Conservation (phyloP, 768 basidiomycete genomes). For the Leccinum sublutescens region DNA sequence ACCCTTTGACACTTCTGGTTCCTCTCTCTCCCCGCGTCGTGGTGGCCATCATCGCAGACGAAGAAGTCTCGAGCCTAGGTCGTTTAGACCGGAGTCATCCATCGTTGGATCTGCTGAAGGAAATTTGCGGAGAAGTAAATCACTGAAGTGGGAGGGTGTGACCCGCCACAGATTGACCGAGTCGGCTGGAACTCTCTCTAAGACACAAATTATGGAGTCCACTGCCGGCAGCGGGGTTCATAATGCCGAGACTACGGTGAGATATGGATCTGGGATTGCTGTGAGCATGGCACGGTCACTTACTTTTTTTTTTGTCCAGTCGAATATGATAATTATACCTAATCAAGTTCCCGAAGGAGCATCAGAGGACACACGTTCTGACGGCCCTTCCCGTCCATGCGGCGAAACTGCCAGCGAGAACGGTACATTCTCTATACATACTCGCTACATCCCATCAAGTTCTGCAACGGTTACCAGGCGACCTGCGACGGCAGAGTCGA, state of each 20-base stretch:
- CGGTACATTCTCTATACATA: background rate
- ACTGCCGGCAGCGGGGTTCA: background rate
- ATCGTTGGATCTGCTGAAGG: background rate
- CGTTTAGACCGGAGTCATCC: background rate
- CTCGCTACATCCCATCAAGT: background rate
- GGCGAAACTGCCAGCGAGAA: background rate
- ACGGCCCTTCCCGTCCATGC: background rate
- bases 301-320: constrained; percentile 4
- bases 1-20: background rate
- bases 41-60: constrained; percentile 10
- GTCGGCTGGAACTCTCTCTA: background rate
- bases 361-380: background rate
- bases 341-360: background rate
- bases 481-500: constrained; percentile 3
- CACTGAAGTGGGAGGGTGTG: constrained; percentile 20
- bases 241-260: constrained; percentile 3
- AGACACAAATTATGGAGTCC: background rate
- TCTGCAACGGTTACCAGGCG: background rate
- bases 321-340: background rate
- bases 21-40: background rate
- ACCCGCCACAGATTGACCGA: background rate
- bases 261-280: background rate
- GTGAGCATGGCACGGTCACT: background rate
- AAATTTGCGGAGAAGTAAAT: constrained; percentile 30
- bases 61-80: constrained; percentile 17